phyloP scores from a whole-genome alignment of 2,329 filamentous ascomycete species.

The Fusarium transvaalense region DNA sequence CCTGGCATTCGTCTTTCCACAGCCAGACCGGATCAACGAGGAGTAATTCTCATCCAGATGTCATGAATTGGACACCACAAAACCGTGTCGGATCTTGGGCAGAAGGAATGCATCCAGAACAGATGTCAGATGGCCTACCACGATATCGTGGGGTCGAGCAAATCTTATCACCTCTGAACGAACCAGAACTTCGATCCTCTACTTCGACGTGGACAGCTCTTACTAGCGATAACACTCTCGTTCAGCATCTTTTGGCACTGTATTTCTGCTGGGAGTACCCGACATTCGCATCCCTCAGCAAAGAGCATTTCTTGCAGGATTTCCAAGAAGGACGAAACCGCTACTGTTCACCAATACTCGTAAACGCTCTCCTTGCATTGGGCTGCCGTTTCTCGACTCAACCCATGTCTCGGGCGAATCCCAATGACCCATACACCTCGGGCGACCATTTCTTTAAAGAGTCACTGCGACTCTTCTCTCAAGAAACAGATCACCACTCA shows the following conservation, averaged over 20 bases:
- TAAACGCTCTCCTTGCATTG: slow-evolving; percentile 74
- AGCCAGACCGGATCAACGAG: slow-evolving; percentile 61
- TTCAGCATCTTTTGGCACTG: slow-evolving; percentile 72
- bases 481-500: slow-evolving; percentile 69
- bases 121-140: slow-evolving; percentile 49
- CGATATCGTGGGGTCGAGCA: slow-evolving; percentile 61
- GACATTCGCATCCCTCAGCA: slow-evolving; percentile 78
- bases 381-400: slow-evolving; percentile 78
- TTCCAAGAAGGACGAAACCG: slow-evolving; percentile 70
- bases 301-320: slow-evolving; percentile 77
- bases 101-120: slow-evolving; percentile 57
- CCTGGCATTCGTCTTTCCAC: slow-evolving; percentile 62
- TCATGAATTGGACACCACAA: slow-evolving; percentile 62
- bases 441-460: slow-evolving; percentile 83
- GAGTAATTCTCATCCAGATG: slow-evolving; percentile 62
- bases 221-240: slow-evolving; percentile 68
- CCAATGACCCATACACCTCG: slow-evolving; percentile 71
- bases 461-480: slow-evolving; percentile 69
- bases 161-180: slow-evolving; percentile 61
- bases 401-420: slow-evolving; percentile 71
- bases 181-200: slow-evolving; percentile 59
- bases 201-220: slow-evolving; percentile 70
- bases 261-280: slow-evolving; percentile 85
- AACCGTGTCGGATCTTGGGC: slow-evolving; percentile 65
- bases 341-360: slow-evolving; percentile 75